phyloP scores from a whole-genome alignment of 257 asterid genomes.

The Handroanthus guayacan region DNA sequence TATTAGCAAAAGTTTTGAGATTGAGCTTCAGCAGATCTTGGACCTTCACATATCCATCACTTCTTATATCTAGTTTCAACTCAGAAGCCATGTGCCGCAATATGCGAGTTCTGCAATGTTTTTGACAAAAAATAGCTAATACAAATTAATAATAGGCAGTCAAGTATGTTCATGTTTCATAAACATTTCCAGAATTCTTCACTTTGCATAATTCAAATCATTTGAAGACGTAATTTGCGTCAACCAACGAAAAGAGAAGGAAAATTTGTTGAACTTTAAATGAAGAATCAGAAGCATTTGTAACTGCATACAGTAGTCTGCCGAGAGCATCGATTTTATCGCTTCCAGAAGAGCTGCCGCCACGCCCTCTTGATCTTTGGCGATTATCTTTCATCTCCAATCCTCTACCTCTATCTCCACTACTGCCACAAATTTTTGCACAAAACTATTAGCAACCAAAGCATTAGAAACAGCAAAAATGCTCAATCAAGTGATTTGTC shows the following conservation, averaged over 20 bases:
- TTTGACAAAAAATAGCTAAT: neutral
- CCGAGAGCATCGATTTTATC: slow-evolving; percentile 86
- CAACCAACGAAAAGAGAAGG: neutral
- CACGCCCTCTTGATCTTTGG: slow-evolving; percentile 54
- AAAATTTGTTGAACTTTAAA: slow-evolving; percentile 5
- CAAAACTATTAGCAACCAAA: slow-evolving; percentile 12
- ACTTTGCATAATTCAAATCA: too few relatives aligned
- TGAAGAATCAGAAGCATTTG: neutral
- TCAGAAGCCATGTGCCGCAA: slow-evolving; percentile 93
- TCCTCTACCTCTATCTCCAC: slow-evolving; percentile 62
- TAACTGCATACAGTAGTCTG: slow-evolving; percentile 68
- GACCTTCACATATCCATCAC: slow-evolving; percentile 91
- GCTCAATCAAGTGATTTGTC: neutral
- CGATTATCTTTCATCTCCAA: slow-evolving; percentile 44
- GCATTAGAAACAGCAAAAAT: neutral
- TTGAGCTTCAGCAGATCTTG: slow-evolving; percentile 78
- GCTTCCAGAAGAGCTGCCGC: slow-evolving; percentile 49
- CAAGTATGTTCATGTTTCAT: neutral
- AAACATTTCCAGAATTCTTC: neutral
- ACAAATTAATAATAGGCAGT: neutral
- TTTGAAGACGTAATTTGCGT: too few relatives aligned
- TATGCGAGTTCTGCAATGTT: slow-evolving; percentile 71
- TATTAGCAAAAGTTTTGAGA: slow-evolving; percentile 76
- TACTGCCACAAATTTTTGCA: slow-evolving; percentile 34
- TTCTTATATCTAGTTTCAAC: slow-evolving; percentile 79